phyloP scores from a whole-genome alignment of 139 green algal genomes.

The Chlorella vulgaris region DNA sequence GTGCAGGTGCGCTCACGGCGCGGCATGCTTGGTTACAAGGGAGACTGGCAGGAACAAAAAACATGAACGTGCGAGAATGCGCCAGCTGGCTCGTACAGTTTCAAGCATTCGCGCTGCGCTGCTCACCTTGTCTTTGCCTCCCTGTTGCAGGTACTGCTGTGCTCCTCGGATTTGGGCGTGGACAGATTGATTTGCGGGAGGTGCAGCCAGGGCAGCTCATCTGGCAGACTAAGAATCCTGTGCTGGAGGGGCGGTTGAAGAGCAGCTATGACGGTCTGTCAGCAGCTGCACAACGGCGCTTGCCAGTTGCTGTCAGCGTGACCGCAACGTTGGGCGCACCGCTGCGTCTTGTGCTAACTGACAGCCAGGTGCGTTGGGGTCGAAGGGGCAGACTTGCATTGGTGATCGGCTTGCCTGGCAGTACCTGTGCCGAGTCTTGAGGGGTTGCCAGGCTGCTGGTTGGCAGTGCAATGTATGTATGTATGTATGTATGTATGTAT shows the following conservation, averaged over 20 bases:
- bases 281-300: constrained; percentile 34
- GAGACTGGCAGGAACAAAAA: no score
- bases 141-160: constrained; percentile 28
- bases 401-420: no score
- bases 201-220: constrained; percentile 61
- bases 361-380: constrained; percentile 6
- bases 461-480: no score
- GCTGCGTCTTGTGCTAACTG: constrained; percentile 49
- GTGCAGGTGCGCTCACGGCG: not conserved
- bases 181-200: constrained; percentile 33
- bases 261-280: constrained; percentile 51
- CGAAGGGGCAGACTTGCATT: no score
- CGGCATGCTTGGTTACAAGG: no score
- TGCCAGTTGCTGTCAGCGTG: constrained; percentile 54
- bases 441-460: no score
- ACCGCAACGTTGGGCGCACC: constrained; percentile 43
- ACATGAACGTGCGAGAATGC: no score
- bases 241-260: constrained; percentile 53
- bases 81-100: no score
- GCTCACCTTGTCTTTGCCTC: no score
- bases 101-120: not conserved
- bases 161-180: constrained; percentile 48
- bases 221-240: constrained; percentile 71
- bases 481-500: no score
- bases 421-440: not conserved